These are phyloP conservation scores for Arxiozyma slooffiae DNA, from an alignment of 1,139 yeast species.

Conservation along the genomic window DNA sequence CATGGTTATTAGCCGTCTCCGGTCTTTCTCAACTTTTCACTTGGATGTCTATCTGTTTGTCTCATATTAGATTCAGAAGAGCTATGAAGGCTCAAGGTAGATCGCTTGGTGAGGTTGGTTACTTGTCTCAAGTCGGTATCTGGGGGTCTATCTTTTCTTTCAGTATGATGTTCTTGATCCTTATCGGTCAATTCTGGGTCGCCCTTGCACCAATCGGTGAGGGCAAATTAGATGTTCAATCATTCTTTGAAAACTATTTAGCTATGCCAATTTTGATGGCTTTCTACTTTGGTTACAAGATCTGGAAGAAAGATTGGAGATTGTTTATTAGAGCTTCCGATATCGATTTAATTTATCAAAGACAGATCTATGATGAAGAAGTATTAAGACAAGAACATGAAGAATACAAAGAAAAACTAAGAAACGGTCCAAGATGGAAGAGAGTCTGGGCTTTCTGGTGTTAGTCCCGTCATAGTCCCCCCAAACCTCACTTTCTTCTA, in stretches of 20 bases:
- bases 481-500: background rate
- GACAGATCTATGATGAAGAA: slow-evolving; percentile 63
- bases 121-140: slow-evolving; percentile 45
- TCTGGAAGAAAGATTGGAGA: slow-evolving; percentile 50
- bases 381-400: slow-evolving; percentile 58
- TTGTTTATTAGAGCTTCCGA: slow-evolving; percentile 43
- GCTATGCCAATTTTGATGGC: slow-evolving; percentile 54
- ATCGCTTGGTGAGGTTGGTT: slow-evolving; percentile 45
- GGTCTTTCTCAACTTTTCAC: slow-evolving; percentile 60
- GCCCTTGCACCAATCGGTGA: slow-evolving; percentile 59
- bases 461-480: slow-evolving; percentile 19
- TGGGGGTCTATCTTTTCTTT: slow-evolving; percentile 47
- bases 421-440: slow-evolving; percentile 45
- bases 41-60: slow-evolving; percentile 56
- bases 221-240: slow-evolving; percentile 39
- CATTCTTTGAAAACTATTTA: slow-evolving; percentile 54
- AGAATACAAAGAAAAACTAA: slow-evolving; percentile 50
- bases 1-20: slow-evolving; percentile 59
- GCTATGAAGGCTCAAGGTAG: slow-evolving; percentile 54
- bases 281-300: slow-evolving; percentile 48
- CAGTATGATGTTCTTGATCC: slow-evolving; percentile 39
- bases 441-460: slow-evolving; percentile 55
- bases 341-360: slow-evolving; percentile 62
- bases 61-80: slow-evolving; percentile 56
- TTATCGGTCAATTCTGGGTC: slow-evolving; percentile 46